Evolutionary conservation across 2,329 filamentous ascomycete genomes (phyloP), one percentile per base, ranked within the genome.

Genomic region (Pyrenophora tritici-repentis): DNA sequence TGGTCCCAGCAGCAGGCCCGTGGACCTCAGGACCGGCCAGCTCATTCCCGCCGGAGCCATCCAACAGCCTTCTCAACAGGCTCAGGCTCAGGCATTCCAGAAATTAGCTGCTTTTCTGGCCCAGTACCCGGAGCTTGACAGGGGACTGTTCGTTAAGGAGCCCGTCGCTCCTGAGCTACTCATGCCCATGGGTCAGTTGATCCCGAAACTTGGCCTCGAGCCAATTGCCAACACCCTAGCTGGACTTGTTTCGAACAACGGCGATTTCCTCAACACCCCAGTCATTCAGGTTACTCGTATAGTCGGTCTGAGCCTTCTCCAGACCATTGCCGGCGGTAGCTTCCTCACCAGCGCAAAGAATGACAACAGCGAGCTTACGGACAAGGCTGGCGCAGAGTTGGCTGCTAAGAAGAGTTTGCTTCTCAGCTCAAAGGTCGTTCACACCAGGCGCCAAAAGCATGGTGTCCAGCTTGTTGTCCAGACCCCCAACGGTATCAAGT

Each of bases 171-270:
- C 74, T 24, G 79, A 81, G 35, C 66, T 83, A 2, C 61, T 78
- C 16, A 62, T 81, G 3, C 73, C 78, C 2, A 82, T 79, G 49
- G 73, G 76, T 14, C 71, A 79, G 3, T 82, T 82, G 47, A 68
- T 78, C 10, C 61, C 69, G 29, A 81, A 82, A 62, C 76, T 82
- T 62, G 62, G 70, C n/a, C 63, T 83, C 4, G 62, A 72, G 16
- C 75, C 71, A 22, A 67, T 76, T 1, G 22, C 42, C 2, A 40
- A 43, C 8, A 24, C 12, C 2, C 6, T 40, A 3, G 53, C 16
- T 3, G 10, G 12, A 3, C 24, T 45, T 10, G 50, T 39, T 2
- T n/a, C n/a, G n/a, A n/a, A n/a, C n/a, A n/a, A n/a, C n/a, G 57
- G 76, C 13, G 75, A 81, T 53, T 68, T 80, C 32, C 63, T 78